phyloP scores from a whole-genome alignment of 805 yeast species.

The Schizosaccharomyces octosporus region DNA sequence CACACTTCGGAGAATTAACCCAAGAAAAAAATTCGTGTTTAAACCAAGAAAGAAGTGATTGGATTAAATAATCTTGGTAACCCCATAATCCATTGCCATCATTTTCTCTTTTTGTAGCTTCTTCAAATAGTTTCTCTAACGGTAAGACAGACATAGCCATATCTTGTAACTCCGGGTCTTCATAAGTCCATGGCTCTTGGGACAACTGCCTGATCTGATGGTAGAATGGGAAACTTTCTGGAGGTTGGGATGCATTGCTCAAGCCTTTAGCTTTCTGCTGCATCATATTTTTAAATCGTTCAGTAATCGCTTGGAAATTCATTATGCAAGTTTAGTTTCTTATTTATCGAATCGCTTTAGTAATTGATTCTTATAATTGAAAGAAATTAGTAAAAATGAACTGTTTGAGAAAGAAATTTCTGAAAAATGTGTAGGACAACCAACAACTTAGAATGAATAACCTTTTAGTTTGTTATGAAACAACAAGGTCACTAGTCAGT shows the following conservation, averaged over 20 bases:
- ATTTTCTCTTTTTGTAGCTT: constrained; percentile 27
- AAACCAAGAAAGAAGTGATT: constrained; percentile 25
- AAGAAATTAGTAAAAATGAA: not conserved
- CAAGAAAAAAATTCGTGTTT: constrained; percentile 60
- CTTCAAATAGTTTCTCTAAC: constrained; percentile 25
- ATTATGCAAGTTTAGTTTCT: not conserved
- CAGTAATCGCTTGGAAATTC: not conserved
- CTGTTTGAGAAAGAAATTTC: not conserved
- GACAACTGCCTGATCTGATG: not conserved
- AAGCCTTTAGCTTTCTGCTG: not conserved
- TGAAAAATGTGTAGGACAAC: not conserved
- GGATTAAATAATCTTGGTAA: constrained; percentile 28
- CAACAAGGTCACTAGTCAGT: too few species aligned
- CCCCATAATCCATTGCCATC: constrained; percentile 15
- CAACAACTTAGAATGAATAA: too few species aligned
- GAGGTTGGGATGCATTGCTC: not conserved
- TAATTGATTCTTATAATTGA: not conserved
- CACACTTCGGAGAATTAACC: constrained; percentile 51
- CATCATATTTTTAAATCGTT: not conserved
- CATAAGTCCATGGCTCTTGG: constrained; percentile 13
- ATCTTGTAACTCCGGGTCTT: constrained; percentile 23
- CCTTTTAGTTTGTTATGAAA: too few species aligned
- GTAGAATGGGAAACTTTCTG: not conserved
- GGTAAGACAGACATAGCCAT: constrained; percentile 40
- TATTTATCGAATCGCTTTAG: not conserved